A percentile compares a stretch with the other conserved stretches of the same genome.
Evolutionary conservation across 805 yeast genomes (phyloP).

Genomic region (Teunomyces funiuensis): DNA sequence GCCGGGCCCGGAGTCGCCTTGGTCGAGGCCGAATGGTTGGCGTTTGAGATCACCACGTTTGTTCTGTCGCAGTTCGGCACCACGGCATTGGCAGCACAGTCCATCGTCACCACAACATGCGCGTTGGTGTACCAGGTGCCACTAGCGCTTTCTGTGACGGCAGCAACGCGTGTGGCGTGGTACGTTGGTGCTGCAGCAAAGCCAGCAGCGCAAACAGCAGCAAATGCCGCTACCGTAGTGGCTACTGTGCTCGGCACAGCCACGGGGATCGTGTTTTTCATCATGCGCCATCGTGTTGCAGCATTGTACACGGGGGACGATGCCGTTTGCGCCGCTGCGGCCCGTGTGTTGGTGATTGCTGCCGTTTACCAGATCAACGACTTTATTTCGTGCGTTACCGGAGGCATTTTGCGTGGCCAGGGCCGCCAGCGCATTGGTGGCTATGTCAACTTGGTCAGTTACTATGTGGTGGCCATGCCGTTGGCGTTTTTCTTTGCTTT

Average conservation of each 20-base stretch:
- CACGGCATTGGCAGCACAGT: conserved; percentile 67
- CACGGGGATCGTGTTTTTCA: conserved; percentile 36
- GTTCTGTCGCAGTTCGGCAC: conserved; percentile 69
- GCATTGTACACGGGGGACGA: conserved; percentile 42
- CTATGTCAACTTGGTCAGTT: conserved; percentile 45
- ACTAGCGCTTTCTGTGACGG: conserved; percentile 72
- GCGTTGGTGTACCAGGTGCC: conserved; percentile 72
- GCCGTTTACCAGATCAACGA: conserved; percentile 54
- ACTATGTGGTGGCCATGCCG: conserved; percentile 52
- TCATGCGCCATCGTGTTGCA: conserved; percentile 39
- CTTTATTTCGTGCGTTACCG: conserved; percentile 48
- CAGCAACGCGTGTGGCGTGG: conserved; percentile 76
- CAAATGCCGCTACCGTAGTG: conserved; percentile 34
- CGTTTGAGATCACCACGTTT: conserved; percentile 72
- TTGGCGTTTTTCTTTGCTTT: conserved; percentile 46
- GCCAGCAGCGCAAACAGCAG: conserved; percentile 35
- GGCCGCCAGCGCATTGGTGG: conserved; percentile 61
- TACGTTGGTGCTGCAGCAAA: conserved; percentile 64
- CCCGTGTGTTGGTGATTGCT: conserved; percentile 37
- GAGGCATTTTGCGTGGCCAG: conserved; percentile 58
- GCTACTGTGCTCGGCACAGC: conserved; percentile 35
- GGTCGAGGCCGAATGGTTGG: conserved; percentile 79
- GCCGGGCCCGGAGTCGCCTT: conserved; percentile 74
- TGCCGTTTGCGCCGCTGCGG: too few species aligned
- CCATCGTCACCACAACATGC: conserved; percentile 67